Conservation (phyloP, 108 stramenopile species). For the Epithemia pelagica region DNA sequence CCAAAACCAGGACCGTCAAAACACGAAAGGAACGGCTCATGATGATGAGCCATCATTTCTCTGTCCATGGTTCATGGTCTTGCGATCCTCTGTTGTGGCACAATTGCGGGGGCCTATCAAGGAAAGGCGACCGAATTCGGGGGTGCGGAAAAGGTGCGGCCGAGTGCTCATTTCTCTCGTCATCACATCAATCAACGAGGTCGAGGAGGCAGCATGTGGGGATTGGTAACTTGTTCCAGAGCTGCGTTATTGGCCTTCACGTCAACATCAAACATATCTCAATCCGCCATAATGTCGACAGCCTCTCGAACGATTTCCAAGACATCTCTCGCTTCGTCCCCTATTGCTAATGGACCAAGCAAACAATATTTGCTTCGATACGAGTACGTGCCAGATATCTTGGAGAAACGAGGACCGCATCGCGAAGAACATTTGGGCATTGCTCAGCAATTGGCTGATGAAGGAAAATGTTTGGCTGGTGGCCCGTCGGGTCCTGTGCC, state of each 20-base stretch:
- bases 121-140: no score
- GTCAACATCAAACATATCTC: not conserved
- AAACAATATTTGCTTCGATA: conserved; percentile 42
- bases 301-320: not conserved
- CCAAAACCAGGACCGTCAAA: not conserved
- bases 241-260: not conserved
- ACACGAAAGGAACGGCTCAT: not conserved
- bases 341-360: not conserved
- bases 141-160: no score
- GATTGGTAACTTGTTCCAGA: not conserved
- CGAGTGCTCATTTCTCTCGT: no score
- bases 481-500: conserved; percentile 50
- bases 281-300: not conserved
- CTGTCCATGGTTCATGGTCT: no score
- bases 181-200: no score
- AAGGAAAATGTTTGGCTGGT: conserved; percentile 55
- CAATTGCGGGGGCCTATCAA: no score
- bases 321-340: not conserved
- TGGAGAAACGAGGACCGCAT: conserved; percentile 76
- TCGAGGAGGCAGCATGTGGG: not conserved
- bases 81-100: no score
- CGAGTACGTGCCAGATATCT: conserved; percentile 78
- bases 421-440: conserved; percentile 71
- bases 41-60: no score
- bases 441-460: conserved; percentile 57